A percentile compares a stretch with the other conserved stretches of the same genome.
These are phyloP conservation scores for Melampsora larici-populina DNA, from an alignment of 1,284 basidiomycete genomes.

Conservation along the genomic window DNA sequence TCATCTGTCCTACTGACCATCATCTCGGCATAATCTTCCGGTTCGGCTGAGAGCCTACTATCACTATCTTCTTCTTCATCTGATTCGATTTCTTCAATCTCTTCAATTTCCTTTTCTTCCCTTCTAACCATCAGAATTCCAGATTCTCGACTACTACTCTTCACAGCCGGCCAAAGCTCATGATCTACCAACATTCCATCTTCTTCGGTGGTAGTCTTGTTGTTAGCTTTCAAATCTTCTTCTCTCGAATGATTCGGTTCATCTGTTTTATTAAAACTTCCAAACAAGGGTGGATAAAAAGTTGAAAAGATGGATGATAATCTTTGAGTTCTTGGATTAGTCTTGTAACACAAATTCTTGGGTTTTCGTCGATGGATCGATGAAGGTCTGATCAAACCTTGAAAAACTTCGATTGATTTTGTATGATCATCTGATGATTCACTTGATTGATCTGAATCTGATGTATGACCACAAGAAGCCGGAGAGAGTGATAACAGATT, in stretches of 20 bases:
- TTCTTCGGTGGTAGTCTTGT: background rate
- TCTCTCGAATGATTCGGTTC: no score
- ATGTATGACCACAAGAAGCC: background rate
- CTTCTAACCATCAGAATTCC: background rate
- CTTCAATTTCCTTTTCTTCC: background rate
- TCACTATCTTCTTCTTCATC: background rate
- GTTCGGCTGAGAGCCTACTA: background rate
- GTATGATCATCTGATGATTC: background rate
- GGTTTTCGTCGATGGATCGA: background rate
- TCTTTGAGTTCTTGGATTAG: background rate
- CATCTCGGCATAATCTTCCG: background rate
- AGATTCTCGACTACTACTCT: background rate
- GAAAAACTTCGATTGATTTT: background rate
- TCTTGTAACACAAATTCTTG: background rate
- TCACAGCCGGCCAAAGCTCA: background rate
- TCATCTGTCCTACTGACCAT: background rate
- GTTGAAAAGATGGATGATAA: background rate
- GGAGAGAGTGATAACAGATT: no score
- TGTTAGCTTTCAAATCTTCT: background rate
- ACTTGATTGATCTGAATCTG: background rate
- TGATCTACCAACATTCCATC: background rate
- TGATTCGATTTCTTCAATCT: background rate
- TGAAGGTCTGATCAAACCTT: background rate
- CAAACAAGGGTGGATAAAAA: background rate
- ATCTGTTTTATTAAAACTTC: no score